Evolutionary conservation across 2,329 filamentous ascomycete genomes (phyloP).

Genomic region (Blastomyces parvus): DNA sequence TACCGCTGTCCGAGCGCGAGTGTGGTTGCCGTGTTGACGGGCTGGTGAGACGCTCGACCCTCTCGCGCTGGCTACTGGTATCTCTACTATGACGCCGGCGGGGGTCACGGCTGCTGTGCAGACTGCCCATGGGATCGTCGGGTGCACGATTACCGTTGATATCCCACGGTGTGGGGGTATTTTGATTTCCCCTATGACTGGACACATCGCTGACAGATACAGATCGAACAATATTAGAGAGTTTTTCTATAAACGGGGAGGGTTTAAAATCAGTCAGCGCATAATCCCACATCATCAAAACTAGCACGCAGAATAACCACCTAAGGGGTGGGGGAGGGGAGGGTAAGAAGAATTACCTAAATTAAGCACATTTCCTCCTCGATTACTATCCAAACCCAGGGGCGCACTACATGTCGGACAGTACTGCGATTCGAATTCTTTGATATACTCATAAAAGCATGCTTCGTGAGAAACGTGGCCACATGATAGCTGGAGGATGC

Average conservation of each 20-base stretch:
- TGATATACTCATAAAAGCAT: slow-evolving; percentile 97
- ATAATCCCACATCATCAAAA: background rate
- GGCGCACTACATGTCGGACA: slow-evolving; percentile 92
- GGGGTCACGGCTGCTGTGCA: slow-evolving; percentile 20
- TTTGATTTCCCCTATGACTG: slow-evolving; percentile 37
- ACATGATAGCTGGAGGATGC: slow-evolving; percentile 91
- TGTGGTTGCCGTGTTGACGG: slow-evolving; percentile 43
- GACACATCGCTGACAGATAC: slow-evolving; percentile 58
- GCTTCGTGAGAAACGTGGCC: slow-evolving; percentile 96
- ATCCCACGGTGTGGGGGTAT: slow-evolving; percentile 57
- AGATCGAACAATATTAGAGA: slow-evolving; percentile 84
- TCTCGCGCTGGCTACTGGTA: slow-evolving; percentile 33
- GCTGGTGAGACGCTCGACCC: slow-evolving; percentile 38
- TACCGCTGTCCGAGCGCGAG: slow-evolving; percentile 67
- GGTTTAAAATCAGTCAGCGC: background rate
- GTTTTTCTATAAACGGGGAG: slow-evolving; percentile 60
- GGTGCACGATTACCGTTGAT: slow-evolving; percentile 18
- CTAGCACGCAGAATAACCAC: background rate
- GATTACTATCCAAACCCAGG: slow-evolving; percentile 80
- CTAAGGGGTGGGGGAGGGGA: background rate
- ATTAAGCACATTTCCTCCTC: slow-evolving; percentile 85
- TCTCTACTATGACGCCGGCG: slow-evolving; percentile 35
- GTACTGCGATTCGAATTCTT: slow-evolving; percentile 85
- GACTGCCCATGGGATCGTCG: slow-evolving; percentile 2
- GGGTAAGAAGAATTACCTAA: slow-evolving; percentile 51